These are phyloP conservation scores for Acanthamoeba royreba DNA, from an alignment of 208 protist genomes.

Conservation along the genomic window DNA sequence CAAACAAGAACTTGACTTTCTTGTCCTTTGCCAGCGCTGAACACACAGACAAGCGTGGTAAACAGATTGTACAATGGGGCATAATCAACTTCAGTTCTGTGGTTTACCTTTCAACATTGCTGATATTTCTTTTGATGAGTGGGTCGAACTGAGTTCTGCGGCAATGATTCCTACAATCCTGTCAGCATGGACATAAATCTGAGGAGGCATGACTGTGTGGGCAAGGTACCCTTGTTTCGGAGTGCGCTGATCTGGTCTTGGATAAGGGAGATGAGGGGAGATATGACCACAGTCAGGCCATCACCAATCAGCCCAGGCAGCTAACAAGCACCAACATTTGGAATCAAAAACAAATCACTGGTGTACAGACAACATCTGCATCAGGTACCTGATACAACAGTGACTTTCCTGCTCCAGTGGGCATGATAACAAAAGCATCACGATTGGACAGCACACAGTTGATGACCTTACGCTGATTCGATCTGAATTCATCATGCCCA, in stretches of 20 bases:
- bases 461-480: conserved; percentile 91
- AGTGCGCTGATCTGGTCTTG: conserved; percentile 86
- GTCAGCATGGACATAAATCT: not conserved
- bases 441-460: conserved; percentile 87
- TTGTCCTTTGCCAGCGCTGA: not conserved
- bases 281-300: conserved; percentile 86
- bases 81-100: too few species aligned
- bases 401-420: conserved; percentile 83
- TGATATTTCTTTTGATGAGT: not conserved
- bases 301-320: conserved; percentile 73
- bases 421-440: conserved; percentile 91
- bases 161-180: not conserved
- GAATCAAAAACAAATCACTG: not conserved
- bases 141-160: not conserved
- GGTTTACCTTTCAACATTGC: not conserved
- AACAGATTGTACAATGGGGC: too few species aligned
- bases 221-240: not conserved
- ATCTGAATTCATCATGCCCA: conserved; percentile 79
- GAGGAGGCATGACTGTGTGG: not conserved
- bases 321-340: conserved; percentile 39
- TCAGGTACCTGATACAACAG: conserved; percentile 72
- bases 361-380: not conserved
- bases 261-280: conserved; percentile 93
- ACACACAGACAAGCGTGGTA: not conserved
- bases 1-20: conserved; percentile 75